Conservation (phyloP, 345 rosid genomes). For the Lenwebbia sp. region DNA sequence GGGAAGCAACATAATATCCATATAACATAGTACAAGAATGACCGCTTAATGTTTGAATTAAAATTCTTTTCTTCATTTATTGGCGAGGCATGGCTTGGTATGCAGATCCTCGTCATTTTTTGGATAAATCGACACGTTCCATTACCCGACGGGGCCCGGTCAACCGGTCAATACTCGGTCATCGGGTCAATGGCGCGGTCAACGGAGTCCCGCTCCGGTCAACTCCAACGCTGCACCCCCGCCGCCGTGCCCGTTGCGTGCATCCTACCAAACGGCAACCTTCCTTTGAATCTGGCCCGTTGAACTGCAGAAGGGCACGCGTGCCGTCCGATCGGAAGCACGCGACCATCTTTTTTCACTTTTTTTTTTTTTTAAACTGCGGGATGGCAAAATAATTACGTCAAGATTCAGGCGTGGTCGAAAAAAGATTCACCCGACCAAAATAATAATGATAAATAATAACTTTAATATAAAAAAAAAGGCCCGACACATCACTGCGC, state of each 20-base stretch:
- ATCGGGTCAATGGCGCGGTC: neutral
- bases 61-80: neutral
- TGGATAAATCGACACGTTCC: too few relatives aligned
- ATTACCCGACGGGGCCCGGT: neutral
- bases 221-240: neutral
- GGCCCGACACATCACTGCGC: neutral
- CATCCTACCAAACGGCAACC: neutral
- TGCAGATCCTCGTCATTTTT: too few relatives aligned
- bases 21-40: neutral
- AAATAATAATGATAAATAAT: neutral
- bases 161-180: too few relatives aligned
- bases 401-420: slow-evolving; percentile 25
- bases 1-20: neutral
- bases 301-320: neutral
- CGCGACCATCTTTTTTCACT: neutral
- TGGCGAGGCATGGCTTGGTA: neutral
- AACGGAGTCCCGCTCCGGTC: neutral
- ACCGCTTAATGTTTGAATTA: neutral
- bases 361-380: neutral
- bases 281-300: neutral
- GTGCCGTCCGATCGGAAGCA: slow-evolving; percentile 4
- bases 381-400: slow-evolving; percentile 17
- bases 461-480: neutral
- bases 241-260: neutral
- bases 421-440: slow-evolving; percentile 32